Evolutionary conservation across 345 rosid genomes (phyloP).

Genomic region (Laguncularia racemosa): DNA sequence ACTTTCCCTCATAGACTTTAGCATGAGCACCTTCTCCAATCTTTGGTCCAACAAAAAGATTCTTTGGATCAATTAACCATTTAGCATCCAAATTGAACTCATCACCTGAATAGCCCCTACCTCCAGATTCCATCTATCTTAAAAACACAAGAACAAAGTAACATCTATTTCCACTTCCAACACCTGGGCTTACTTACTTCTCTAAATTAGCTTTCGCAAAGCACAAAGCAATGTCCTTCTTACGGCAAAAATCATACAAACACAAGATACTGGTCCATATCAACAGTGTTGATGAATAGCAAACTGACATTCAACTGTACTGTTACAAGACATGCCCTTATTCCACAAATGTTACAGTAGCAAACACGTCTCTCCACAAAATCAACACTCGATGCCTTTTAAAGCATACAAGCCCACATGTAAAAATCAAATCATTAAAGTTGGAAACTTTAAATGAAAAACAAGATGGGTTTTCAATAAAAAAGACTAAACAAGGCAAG

Average conservation of each 20-base stretch:
- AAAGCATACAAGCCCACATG: constrained; percentile 34
- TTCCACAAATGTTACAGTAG: constrained; percentile 5
- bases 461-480: too few relatives aligned
- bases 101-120: constrained; percentile 36
- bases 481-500: not conserved
- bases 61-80: constrained; percentile 89
- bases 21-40: constrained; percentile 99
- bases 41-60: constrained; percentile 88
- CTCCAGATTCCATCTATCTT: constrained; percentile 67
- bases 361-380: constrained; percentile 22
- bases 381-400: constrained; percentile 12
- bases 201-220: not conserved
- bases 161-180: constrained; percentile 13
- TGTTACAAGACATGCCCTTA: constrained; percentile 22
- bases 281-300: constrained; percentile 18
- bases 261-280: constrained; percentile 19
- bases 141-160: constrained; percentile 12
- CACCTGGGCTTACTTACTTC: constrained; percentile 1
- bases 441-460: too few relatives aligned
- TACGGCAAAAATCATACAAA: constrained; percentile 15
- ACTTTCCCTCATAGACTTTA: constrained; percentile 97
- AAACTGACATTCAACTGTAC: constrained; percentile 21
- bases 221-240: constrained; percentile 4
- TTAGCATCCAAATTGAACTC: constrained; percentile 55
- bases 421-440: not conserved